Percentiles rank a stretch among this genome's conserved stretches.
Evolutionary conservation across 2,329 filamentous ascomycete species (phyloP).

Genomic region (Aspergillus udagawae): DNA sequence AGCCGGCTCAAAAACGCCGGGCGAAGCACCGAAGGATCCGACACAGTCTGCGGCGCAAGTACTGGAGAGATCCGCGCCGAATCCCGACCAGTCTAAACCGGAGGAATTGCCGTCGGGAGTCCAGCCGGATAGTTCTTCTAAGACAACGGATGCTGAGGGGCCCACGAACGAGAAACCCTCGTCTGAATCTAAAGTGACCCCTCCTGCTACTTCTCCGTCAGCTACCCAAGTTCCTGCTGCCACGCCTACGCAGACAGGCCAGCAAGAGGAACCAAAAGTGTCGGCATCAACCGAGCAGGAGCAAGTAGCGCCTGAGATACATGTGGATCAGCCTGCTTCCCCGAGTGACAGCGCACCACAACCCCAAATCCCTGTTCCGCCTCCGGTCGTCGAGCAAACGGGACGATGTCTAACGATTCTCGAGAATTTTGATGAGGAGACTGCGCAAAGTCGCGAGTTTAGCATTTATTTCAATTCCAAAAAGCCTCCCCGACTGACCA

Average conservation of each 20-base stretch:
- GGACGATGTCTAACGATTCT: slow-evolving; percentile 58
- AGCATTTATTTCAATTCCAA: slow-evolving; percentile 55
- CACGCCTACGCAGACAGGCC: slow-evolving; percentile 2
- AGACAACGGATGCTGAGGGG: slow-evolving; percentile 1
- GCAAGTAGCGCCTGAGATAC: slow-evolving; percentile 14
- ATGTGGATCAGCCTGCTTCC: slow-evolving; percentile 11
- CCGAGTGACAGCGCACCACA: slow-evolving; percentile 17
- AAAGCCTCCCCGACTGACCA: slow-evolving; percentile 45
- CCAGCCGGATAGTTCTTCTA: slow-evolving; percentile 4
- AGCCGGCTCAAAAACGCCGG: not conserved
- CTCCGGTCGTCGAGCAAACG: slow-evolving; percentile 46
- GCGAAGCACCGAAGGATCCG: not conserved
- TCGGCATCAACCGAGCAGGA: slow-evolving; percentile 2
- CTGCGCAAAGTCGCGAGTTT: slow-evolving; percentile 51
- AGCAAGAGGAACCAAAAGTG: not conserved
- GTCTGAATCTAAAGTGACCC: not conserved
- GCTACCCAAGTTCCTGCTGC: not conserved
- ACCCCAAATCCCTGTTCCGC: slow-evolving; percentile 25
- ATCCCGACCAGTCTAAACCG: slow-evolving; percentile 2
- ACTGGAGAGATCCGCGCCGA: not conserved
- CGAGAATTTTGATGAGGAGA: slow-evolving; percentile 53
- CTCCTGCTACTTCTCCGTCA: not conserved
- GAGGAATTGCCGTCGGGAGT: not conserved
- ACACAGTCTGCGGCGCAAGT: not conserved
- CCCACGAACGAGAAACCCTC: not conserved